These are phyloP conservation scores for Globisporangium rhizosaccharum DNA, from an alignment of 352 stramenopile genomes.

Conservation along the genomic window DNA sequence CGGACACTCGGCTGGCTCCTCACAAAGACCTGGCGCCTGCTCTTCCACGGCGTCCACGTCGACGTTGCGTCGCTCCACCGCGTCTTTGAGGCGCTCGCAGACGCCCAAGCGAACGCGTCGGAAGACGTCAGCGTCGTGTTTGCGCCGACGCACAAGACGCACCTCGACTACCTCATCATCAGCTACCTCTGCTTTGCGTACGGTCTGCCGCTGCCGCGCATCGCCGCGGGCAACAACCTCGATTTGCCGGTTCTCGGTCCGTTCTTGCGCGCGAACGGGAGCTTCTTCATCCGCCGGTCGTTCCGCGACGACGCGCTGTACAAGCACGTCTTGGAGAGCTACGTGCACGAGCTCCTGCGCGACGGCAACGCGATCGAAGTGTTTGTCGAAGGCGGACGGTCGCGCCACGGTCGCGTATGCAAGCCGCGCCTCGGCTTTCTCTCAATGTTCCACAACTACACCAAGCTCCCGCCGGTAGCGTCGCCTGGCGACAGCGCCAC, in stretches of 20 bases:
- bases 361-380: constrained; percentile 85
- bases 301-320: constrained; percentile 70
- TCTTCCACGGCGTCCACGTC: constrained; percentile 70
- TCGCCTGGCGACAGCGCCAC: neutral
- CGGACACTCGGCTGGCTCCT: constrained; percentile 72
- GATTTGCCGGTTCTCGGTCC: constrained; percentile 75
- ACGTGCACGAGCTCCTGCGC: constrained; percentile 75
- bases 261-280: constrained; percentile 81
- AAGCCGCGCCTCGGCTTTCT: constrained; percentile 71
- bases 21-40: constrained; percentile 71
- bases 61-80: constrained; percentile 58
- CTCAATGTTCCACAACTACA: constrained; percentile 66
- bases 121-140: constrained; percentile 73
- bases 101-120: constrained; percentile 3
- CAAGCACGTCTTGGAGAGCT: constrained; percentile 81
- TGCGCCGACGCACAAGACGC: constrained; percentile 84
- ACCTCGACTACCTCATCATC: constrained; percentile 89
- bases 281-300: constrained; percentile 88
- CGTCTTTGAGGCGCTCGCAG: constrained; percentile 47
- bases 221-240: constrained; percentile 85
- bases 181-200: constrained; percentile 89
- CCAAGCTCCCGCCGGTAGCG: constrained; percentile 16
- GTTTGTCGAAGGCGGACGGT: constrained; percentile 86
- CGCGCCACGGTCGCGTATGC: constrained; percentile 69
- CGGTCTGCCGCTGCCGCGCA: constrained; percentile 77